Base-by-base conservation (phyloP, 257 asterid genomes). In the Thymus quinquecostatus region DNA sequence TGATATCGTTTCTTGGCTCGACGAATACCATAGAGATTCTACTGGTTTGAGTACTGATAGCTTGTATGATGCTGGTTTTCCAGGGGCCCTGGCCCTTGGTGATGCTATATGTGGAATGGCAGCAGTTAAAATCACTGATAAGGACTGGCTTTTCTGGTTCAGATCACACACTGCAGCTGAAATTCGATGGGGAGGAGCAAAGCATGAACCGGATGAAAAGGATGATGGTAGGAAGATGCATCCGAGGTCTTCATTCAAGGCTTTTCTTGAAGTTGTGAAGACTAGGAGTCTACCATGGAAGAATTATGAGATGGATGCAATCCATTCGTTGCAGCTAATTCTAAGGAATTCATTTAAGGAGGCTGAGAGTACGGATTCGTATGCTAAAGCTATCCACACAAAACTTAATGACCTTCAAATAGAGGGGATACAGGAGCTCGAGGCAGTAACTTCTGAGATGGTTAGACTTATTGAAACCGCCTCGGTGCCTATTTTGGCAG, bases 141-240 rank as follows among this genome's bases (percentile, higher is more conserved):
- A 70, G 51, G 99, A 91, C 72, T 91, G 96, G 99, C 92, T 94
- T 21, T 89, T 94, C 80, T 94, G 99, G 99, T 94, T 88, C 78
- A 82, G 99, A 68, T 85, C 97, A 21, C 97, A 91, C 79, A 85
- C 97, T 21, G 99, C 97, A 41, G 86, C 88, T 0, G 97, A 86
- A 69, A 72, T 91, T 53, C 87, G 92, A 30, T 94, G 97, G 97
- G 96, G 96, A 54, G 96, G 98, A 21, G 97, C 96, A 2, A 94
- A 94, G 79, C 97, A 94, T 27, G 96, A 89, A 60, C 84, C 73
- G 0, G 92, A 82, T 5, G 92, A 89, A 49, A 82, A 83, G 83
- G 98, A 91, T 65, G 97, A 91, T 63, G 97, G 95, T 8, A 73
- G 84, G 76, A 89, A 84, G 83, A 86, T 94, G 96, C 98, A 91